Evolutionary conservation across 768 basidiomycete species (phyloP).

Genomic region (Goffeauzyma gilvescens): DNA sequence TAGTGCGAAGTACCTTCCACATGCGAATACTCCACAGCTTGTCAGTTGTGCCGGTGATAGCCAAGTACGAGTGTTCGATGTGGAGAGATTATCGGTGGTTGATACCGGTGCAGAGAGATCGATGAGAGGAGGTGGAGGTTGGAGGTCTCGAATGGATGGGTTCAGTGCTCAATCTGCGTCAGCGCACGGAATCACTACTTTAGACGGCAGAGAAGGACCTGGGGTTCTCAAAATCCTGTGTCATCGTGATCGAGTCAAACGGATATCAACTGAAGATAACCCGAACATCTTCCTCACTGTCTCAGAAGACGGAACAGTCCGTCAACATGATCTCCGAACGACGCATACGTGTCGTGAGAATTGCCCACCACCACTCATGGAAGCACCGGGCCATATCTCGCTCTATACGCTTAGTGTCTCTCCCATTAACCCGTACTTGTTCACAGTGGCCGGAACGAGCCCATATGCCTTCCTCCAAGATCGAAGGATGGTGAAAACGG

Average conservation of each 20-base stretch:
- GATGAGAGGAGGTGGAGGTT: conserved; percentile 10
- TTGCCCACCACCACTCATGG: conserved; percentile 57
- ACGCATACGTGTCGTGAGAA: conserved; percentile 44
- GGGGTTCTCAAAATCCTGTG: conserved; percentile 46
- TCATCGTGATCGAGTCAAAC: conserved; percentile 51
- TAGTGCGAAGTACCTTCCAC: conserved; percentile 58
- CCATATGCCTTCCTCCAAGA: conserved; percentile 63
- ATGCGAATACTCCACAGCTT: conserved; percentile 46
- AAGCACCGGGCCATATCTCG: conserved; percentile 39
- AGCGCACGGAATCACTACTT: conserved; percentile 32
- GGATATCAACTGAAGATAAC: conserved; percentile 48
- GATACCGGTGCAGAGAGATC: conserved; percentile 19
- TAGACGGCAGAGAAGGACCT: conserved; percentile 37
- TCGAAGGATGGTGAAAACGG: conserved; percentile 49
- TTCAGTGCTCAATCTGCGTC: neutral
- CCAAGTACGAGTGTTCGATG: conserved; percentile 61
- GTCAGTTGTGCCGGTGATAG: conserved; percentile 42
- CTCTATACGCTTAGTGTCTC: conserved; percentile 59
- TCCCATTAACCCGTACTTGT: conserved; percentile 58
- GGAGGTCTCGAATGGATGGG: conserved; percentile 17
- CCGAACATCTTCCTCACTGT: conserved; percentile 23
- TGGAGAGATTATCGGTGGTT: conserved; percentile 36
- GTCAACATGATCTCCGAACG: conserved; percentile 66
- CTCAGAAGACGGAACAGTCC: conserved; percentile 59
- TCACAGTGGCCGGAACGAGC: conserved; percentile 67